phyloP scores from a whole-genome alignment of 2,329 filamentous ascomycete species.

The Microthyrium microscopicum region DNA sequence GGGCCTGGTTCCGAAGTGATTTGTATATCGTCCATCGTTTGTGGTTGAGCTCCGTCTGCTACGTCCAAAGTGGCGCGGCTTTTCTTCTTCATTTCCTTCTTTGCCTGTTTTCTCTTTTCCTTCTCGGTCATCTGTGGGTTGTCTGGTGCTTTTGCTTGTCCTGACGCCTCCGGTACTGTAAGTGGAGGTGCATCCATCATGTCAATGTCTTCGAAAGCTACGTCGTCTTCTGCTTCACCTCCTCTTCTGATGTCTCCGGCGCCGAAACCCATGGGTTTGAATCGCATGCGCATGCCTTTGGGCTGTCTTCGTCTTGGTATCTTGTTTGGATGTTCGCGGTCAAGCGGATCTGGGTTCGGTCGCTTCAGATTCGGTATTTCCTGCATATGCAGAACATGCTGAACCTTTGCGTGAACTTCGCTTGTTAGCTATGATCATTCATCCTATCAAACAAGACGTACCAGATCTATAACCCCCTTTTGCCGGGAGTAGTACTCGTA shows the following conservation, averaged over 20 bases:
- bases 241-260: conserved; percentile 24
- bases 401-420: too few relatives aligned
- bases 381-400: too few relatives aligned
- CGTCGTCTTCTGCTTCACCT: conserved; percentile 26
- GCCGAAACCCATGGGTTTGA: conserved; percentile 46
- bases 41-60: not conserved
- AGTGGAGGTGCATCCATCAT: not conserved
- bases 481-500: too few relatives aligned
- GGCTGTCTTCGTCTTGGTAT: conserved; percentile 47
- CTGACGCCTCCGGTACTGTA: not conserved
- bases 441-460: too few relatives aligned
- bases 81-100: conserved; percentile 5
- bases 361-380: too few relatives aligned
- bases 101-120: not conserved
- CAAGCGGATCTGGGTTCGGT: too few relatives aligned
- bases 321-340: too few relatives aligned
- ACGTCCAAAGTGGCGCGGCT: not conserved
- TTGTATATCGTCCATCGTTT: too few relatives aligned
- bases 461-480: too few relatives aligned
- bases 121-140: not conserved
- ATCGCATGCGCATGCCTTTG: conserved; percentile 49
- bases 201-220: not conserved
- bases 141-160: conserved; percentile 3
- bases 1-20: too few relatives aligned
- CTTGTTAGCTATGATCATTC: too few relatives aligned